Conservation (phyloP, 306 rosid genomes). For the Gleditsia sinensis region DNA sequence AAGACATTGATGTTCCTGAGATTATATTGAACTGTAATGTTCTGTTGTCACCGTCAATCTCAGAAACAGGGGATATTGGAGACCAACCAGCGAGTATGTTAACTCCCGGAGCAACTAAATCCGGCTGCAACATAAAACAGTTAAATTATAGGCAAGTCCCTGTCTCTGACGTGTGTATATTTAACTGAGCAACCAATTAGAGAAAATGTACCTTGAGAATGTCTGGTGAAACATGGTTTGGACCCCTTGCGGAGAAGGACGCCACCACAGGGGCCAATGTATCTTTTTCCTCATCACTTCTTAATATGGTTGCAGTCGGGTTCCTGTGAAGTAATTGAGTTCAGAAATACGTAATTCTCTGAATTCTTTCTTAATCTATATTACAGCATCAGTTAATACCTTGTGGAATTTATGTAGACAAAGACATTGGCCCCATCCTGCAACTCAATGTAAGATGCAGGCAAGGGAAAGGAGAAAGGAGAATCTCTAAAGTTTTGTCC, state of each 20-base stretch:
- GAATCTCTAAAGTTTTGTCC: not conserved
- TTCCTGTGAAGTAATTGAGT: not conserved
- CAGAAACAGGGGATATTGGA: not conserved
- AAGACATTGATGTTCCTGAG: conserved; percentile 44
- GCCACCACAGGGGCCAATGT: conserved; percentile 24
- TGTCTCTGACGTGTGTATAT: no score
- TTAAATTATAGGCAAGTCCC: not conserved
- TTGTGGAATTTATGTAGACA: conserved; percentile 30
- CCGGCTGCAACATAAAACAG: conserved; percentile 37
- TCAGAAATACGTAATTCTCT: not conserved
- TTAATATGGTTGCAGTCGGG: conserved; percentile 39
- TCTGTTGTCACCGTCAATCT: not conserved
- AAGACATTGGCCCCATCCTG: not conserved
- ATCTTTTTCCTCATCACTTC: conserved; percentile 27
- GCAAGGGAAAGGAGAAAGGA: not conserved
- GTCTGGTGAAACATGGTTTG: conserved; percentile 25
- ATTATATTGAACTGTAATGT: conserved; percentile 26
- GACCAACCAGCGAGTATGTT: conserved; percentile 46
- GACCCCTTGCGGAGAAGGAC: conserved; percentile 44
- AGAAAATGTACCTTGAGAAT: conserved; percentile 40
- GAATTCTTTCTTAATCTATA: not conserved
- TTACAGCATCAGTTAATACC: conserved; percentile 6
- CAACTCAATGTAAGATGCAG: conserved; percentile 29
- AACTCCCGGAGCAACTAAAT: conserved; percentile 44
- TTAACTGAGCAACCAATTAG: no score